phyloP scores from a whole-genome alignment of 495 filamentous ascomycete genomes.

The Extremus antarcticus region DNA sequence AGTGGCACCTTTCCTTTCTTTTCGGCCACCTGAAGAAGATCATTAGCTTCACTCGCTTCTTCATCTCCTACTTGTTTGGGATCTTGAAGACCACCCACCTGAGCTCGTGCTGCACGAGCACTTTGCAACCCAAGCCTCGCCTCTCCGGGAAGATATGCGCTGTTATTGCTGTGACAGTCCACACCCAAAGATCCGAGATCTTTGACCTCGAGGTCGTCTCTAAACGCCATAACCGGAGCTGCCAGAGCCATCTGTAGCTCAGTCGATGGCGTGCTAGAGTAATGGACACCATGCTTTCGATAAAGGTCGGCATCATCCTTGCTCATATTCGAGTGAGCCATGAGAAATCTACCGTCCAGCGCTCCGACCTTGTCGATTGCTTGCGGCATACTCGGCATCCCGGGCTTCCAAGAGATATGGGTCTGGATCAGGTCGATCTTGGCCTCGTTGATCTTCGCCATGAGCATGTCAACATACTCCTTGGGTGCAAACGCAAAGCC shows the following conservation, averaged over 20 bases:
- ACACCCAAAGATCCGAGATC: slow-evolving; percentile 33
- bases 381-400: background rate
- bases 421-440: background rate
- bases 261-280: slow-evolving; percentile 20
- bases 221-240: slow-evolving; percentile 1
- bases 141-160: slow-evolving; percentile 35
- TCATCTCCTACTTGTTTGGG: too few relatives aligned
- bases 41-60: too few relatives aligned
- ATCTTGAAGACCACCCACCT: slow-evolving; percentile 2
- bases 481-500: background rate
- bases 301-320: slow-evolving; percentile 13
- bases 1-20: slow-evolving; percentile 23
- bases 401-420: background rate
- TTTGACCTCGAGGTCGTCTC: slow-evolving; percentile 1
- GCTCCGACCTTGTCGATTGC: slow-evolving; percentile 6
- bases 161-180: slow-evolving; percentile 39
- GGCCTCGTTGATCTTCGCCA: background rate
- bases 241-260: slow-evolving; percentile 22
- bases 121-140: slow-evolving; percentile 36
- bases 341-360: slow-evolving; percentile 10
- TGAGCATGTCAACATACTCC: slow-evolving; percentile 4
- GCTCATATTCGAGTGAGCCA: slow-evolving; percentile 10
- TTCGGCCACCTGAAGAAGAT: slow-evolving; percentile 9
- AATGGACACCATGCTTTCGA: slow-evolving; percentile 12
- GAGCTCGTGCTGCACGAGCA: slow-evolving; percentile 27